phyloP scores from a whole-genome alignment of 176 grass and related monocot genomes.

The Cymbopogon citratus region DNA sequence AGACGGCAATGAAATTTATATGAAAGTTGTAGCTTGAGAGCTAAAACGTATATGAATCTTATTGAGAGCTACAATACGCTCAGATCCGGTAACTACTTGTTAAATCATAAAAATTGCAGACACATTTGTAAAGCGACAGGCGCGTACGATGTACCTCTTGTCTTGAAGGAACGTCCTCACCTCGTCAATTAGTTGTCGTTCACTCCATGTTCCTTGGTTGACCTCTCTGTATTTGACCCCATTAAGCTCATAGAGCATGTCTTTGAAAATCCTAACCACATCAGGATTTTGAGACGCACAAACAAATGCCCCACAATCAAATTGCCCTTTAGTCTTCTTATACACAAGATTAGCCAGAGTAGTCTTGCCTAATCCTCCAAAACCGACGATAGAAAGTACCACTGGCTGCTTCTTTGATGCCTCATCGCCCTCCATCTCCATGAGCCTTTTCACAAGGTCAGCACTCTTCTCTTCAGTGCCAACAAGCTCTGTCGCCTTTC shows the following conservation, averaged over 20 bases:
- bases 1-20: no score
- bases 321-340: background rate
- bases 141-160: background rate
- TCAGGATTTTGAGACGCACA: background rate
- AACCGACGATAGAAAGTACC: slow-evolving; percentile 2
- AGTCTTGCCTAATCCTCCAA: slow-evolving; percentile 22
- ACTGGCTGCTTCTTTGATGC: background rate
- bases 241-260: slow-evolving; percentile 1
- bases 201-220: background rate
- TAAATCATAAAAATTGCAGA: no score
- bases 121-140: no score
- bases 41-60: no score
- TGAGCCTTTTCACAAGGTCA: background rate
- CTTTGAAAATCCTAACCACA: background rate
- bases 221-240: background rate
- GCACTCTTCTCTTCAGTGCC: background rate
- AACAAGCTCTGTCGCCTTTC: background rate
- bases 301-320: background rate
- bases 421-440: background rate
- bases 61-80: no score
- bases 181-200: background rate
- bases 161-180: background rate
- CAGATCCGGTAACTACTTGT: no score
- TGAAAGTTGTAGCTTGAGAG: no score
- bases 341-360: slow-evolving; percentile 11